Conservation (phyloP, 192 early-diverging fungal species). For the Rhizophagus clarus region DNA sequence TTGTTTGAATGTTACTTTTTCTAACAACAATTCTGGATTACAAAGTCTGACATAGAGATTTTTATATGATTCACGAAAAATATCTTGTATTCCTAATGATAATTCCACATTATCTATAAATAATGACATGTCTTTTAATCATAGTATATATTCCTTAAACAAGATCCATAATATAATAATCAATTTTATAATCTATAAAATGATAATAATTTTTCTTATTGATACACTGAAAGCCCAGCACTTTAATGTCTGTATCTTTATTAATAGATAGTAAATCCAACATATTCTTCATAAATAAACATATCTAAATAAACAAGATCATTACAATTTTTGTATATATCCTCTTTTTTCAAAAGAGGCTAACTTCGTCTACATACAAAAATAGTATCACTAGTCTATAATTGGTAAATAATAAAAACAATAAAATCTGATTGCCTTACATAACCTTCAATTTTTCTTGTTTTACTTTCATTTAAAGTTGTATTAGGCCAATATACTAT, state of each 20-base stretch:
- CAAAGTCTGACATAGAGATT: too few species aligned
- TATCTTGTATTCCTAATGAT: neutral
- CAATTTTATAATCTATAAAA: slow-evolving; percentile 9
- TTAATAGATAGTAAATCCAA: slow-evolving; percentile 1
- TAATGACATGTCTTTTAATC: slow-evolving; percentile 3
- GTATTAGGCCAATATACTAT: slow-evolving; percentile 12
- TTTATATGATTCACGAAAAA: slow-evolving; percentile 15
- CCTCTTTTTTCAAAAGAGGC: slow-evolving; percentile 13
- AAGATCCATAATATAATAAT: slow-evolving; percentile 15
- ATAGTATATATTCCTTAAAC: slow-evolving; percentile 3
- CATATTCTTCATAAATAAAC: slow-evolving; percentile 17
- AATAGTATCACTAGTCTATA: neutral
- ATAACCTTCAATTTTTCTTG: slow-evolving; percentile 4
- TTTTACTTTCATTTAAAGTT: slow-evolving; percentile 24
- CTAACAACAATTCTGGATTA: neutral
- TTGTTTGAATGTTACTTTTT: neutral
- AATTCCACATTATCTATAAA: neutral
- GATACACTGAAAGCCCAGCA: slow-evolving; percentile 20
- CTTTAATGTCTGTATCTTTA: slow-evolving; percentile 4
- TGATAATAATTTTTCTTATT: slow-evolving; percentile 6
- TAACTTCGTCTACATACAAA: slow-evolving; percentile 28
- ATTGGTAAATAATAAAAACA: slow-evolving; percentile 5
- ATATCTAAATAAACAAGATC: slow-evolving; percentile 15
- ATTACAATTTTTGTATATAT: slow-evolving; percentile 29
- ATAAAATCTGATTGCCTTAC: slow-evolving; percentile 16